Conservation (phyloP, 306 rosid genomes). For the Purshia tridentata region DNA sequence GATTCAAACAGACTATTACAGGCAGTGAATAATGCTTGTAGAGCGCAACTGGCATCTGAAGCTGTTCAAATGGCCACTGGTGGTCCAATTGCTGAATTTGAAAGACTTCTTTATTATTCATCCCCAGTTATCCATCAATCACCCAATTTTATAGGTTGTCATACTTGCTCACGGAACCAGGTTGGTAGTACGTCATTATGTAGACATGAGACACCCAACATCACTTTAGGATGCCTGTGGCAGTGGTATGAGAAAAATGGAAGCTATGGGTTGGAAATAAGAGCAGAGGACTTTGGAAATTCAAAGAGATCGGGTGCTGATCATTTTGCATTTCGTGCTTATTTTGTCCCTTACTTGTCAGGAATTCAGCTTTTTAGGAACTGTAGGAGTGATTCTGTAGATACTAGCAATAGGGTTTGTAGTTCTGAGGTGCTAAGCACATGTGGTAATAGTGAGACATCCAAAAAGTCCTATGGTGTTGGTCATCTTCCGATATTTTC, state of each 20-base stretch:
- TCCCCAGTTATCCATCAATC: slow-evolving; percentile 60
- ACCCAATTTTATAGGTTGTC: slow-evolving; percentile 31
- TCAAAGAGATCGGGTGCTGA: slow-evolving; percentile 42
- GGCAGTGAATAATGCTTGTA: slow-evolving; percentile 51
- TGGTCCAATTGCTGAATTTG: slow-evolving; percentile 66
- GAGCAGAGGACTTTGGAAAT: slow-evolving; percentile 47
- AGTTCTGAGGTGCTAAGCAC: slow-evolving; percentile 33
- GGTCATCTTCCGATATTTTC: slow-evolving; percentile 45
- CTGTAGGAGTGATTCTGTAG: slow-evolving; percentile 14
- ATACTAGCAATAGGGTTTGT: slow-evolving; percentile 12
- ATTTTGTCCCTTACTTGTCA: slow-evolving; percentile 83
- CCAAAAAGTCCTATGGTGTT: slow-evolving; percentile 36
- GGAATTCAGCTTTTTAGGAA: slow-evolving; percentile 77
- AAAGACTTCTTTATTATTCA: slow-evolving; percentile 59
- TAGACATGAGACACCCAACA: slow-evolving; percentile 53
- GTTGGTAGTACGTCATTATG: slow-evolving; percentile 40
- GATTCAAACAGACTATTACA: slow-evolving; percentile 40
- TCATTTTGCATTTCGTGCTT: slow-evolving; percentile 52
- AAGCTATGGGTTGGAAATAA: slow-evolving; percentile 80
- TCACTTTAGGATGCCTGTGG: slow-evolving; percentile 70
- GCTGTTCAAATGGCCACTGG: slow-evolving; percentile 54
- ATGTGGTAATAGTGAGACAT: slow-evolving; percentile 23
- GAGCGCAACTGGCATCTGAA: slow-evolving; percentile 62
- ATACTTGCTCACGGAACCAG: slow-evolving; percentile 38
- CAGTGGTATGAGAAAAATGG: slow-evolving; percentile 86